Percentiles rank a stretch among this genome's conserved stretches.
These are phyloP conservation scores for Mikania micrantha DNA, from an alignment of 129 eudicot genomes.

Conservation along the genomic window DNA sequence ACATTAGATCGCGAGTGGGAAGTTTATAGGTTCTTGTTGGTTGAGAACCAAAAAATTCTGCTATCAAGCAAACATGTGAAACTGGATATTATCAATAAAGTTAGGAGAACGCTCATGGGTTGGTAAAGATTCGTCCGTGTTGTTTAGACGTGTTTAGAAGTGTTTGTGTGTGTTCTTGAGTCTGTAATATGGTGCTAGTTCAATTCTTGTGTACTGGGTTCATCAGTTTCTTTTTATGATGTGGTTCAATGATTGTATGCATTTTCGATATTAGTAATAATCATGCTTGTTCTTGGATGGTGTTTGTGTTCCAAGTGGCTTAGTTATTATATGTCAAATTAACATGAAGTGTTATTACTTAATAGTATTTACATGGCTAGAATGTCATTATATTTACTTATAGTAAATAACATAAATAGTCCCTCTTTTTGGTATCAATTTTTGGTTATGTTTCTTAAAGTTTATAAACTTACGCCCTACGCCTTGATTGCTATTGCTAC, in stretches of 20 bases:
- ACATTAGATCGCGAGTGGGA: conserved; percentile 73
- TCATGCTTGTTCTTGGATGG: not conserved
- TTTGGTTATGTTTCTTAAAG: too few species aligned
- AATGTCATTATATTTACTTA: too few species aligned
- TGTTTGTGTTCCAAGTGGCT: too few species aligned
- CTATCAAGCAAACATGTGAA: conserved; percentile 37
- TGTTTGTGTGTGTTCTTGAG: conserved; percentile 6
- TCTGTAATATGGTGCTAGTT: conserved; percentile 13
- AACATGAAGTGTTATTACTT: too few species aligned
- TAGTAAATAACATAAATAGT: too few species aligned
- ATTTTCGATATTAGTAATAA: not conserved
- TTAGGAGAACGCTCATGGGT: conserved; percentile 71
- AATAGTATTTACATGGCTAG: too few species aligned
- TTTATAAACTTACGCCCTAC: too few species aligned
- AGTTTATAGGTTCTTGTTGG: conserved; percentile 72
- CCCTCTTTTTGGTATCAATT: too few species aligned
- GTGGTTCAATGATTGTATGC: not conserved
- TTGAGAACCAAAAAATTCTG: conserved; percentile 49
- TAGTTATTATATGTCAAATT: too few species aligned
- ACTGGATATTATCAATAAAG: conserved; percentile 57
- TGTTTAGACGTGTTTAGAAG: not conserved
- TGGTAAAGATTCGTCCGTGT: conserved; percentile 30
- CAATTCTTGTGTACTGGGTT: not conserved
- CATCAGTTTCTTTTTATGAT: not conserved
- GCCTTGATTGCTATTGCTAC: too few species aligned